Conservation (phyloP, 78 protist species). For the Emiliania huxleyi region DNA sequence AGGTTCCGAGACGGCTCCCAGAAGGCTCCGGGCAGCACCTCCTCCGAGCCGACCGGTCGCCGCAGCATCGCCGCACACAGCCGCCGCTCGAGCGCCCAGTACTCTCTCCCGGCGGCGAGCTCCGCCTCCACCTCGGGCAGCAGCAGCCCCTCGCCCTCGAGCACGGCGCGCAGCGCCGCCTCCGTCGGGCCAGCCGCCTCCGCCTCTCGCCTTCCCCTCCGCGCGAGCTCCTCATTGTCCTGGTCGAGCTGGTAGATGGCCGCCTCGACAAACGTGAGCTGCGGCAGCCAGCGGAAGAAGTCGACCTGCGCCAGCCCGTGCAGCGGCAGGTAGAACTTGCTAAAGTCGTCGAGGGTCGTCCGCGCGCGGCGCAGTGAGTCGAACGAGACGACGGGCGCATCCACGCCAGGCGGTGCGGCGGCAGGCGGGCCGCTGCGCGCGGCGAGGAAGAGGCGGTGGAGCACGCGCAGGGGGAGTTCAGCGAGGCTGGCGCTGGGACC, state of each 20-base stretch:
- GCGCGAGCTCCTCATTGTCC: neutral
- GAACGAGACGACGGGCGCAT: neutral
- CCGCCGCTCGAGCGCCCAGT: neutral
- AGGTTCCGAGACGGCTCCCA: too few species aligned
- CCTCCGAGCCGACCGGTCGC: neutral
- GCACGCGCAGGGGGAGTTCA: too few species aligned
- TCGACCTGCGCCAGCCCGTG: neutral
- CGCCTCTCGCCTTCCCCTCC: neutral
- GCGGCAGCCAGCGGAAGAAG: neutral
- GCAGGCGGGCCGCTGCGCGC: too few species aligned
- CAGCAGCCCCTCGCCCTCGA: neutral
- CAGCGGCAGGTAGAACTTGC: neutral
- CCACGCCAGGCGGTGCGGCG: too few species aligned
- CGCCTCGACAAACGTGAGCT: neutral
- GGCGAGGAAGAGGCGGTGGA: too few species aligned
- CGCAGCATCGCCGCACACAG: neutral
- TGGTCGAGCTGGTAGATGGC: neutral
- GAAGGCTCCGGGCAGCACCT: neutral
- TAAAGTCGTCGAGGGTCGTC: neutral
- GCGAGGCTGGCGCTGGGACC: too few species aligned
- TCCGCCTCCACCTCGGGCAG: neutral
- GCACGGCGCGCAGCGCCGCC: neutral
- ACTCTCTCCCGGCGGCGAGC: neutral
- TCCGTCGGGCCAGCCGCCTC: neutral
- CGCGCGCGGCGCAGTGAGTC: neutral